Evolutionary conservation across 2,329 filamentous ascomycete genomes (phyloP), one percentile per base, ranked within the genome.

Genomic region (Diplocarpon mali): DNA sequence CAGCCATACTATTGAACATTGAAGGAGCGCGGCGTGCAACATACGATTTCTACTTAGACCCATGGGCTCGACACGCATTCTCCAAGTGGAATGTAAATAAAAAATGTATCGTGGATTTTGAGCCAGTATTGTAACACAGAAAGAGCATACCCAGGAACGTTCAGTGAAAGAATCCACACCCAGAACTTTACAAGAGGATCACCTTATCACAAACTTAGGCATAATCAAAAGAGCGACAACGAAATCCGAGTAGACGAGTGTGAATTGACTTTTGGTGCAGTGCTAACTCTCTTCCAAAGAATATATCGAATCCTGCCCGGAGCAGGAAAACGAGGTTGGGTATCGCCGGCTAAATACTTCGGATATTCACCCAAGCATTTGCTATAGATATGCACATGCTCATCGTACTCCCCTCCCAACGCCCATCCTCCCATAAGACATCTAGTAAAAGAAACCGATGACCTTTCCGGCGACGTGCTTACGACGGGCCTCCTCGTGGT

Each of bases 401-500:
- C 58, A 60, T 55, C 54, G 52, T 56, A 53, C 53, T 57, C 3
- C 55, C 57, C 48, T 4, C 55, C 57, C 48, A 47, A 56, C 53
- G 44, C 57, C 48, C 43, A 35, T 42, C 47, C 20, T 45, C 35
- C 27, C 28, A 24, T 30, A 15, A 27, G 14, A 34, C 32, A 45
- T 67, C 69, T 92, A 95, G 80, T 95, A 96, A 80, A 95, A 95
- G 83, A 96, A 98, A 64, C 92, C 92, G 63, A 96, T 86, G 72
- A 98, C 86, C 83, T 98, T 98, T 73, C 92, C 92, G 61, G 90
- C 82, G 67, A 96, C 92, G 77, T 98, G 92, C 83, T 96, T 96
- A 71, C 92, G 80, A 68, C 92, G 79, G 61, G 92, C 92, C 82
- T 98, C 92, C 79, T 98, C 92, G 77, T 98, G 92, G 77, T 98